Evolutionary conservation across 2,329 filamentous ascomycete genomes (phyloP).

Genomic region (Hypoxylon sp.): DNA sequence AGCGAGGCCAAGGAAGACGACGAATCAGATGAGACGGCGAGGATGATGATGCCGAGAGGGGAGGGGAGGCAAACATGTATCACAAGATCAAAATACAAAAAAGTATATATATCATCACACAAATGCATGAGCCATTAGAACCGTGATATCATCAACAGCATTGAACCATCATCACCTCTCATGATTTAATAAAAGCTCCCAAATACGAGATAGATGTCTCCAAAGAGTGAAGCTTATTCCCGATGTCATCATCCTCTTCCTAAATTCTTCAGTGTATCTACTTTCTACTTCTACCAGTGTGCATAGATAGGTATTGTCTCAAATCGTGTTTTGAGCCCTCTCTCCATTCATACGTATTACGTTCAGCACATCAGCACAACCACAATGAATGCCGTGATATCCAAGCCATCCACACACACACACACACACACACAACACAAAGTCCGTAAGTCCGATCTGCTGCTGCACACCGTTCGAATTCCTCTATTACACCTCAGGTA

Average conservation of each 20-base stretch:
- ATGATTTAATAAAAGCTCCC: not conserved
- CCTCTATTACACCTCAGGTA: not conserved
- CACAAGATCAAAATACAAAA: constrained; percentile 14
- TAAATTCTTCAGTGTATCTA: too few species aligned
- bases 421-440: not conserved
- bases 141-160: constrained; percentile 12
- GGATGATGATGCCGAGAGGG: not conserved
- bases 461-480: not conserved
- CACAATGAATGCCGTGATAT: too few species aligned
- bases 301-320: too few species aligned
- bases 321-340: too few species aligned
- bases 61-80: constrained; percentile 13
- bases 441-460: not conserved
- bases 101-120: constrained; percentile 1
- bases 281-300: too few species aligned
- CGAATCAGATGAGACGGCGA: constrained; percentile 7
- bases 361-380: too few species aligned
- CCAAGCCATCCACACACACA: not conserved
- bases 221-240: constrained; percentile 6
- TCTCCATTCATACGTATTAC: too few species aligned
- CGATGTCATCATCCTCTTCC: not conserved
- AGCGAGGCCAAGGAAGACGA: not conserved
- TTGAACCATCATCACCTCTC: constrained; percentile 17
- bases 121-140: not conserved
- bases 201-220: not conserved